Evolutionary conservation across 2,329 filamentous ascomycete genomes (phyloP), one percentile per base, ranked within the genome.

Genomic region (Xylaria sp.): DNA sequence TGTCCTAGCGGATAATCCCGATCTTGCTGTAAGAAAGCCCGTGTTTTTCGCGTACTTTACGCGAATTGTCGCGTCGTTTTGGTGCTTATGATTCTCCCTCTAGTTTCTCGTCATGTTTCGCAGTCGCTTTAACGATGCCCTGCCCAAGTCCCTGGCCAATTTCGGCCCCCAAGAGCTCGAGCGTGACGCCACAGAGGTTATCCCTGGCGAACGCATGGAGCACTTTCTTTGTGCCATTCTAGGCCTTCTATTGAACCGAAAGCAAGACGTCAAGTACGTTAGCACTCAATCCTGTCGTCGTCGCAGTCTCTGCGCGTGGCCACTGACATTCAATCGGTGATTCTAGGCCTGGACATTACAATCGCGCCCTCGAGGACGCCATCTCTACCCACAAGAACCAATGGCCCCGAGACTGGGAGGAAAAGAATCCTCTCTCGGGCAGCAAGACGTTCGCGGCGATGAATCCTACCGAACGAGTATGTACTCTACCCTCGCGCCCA

Each of bases 41-140:
- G 71, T 71, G 69, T 69, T 72, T 65, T 68, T 74, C 76, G 76
- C 77, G 76, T 78, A 68, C 59, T 69, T 69, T 68, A 84, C 83
- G 82, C 80, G 81, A 78, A 70, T 72, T 69, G 73, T 80, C 80
- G 80, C 82, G 82, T 80, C 65, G 65, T 62, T 60, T 60, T 58
- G 65, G 64, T 4, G 63, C 68, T 74, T 76, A 71, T 75, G 69
- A 63, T 59, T 59, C 67, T 10, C 23, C 23, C 23, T 30, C 58
- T 70, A 97, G 91, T 97, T 99, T 77, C 90, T 99, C 75, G 91
- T 97, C 67, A 97, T 96, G 91, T 99, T 97, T 77, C 87, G 93
- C 74, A 89, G 90, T 75, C 91, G 94, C 71, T 97, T 99, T 76
- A 87, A 83, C 76, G 92, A 96, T 62, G 89, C 86, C 62, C 94